Evolutionary conservation across 2,329 filamentous ascomycete genomes (phyloP), one percentile per base, ranked within the genome.

Genomic region (Cladosporium sp.): DNA sequence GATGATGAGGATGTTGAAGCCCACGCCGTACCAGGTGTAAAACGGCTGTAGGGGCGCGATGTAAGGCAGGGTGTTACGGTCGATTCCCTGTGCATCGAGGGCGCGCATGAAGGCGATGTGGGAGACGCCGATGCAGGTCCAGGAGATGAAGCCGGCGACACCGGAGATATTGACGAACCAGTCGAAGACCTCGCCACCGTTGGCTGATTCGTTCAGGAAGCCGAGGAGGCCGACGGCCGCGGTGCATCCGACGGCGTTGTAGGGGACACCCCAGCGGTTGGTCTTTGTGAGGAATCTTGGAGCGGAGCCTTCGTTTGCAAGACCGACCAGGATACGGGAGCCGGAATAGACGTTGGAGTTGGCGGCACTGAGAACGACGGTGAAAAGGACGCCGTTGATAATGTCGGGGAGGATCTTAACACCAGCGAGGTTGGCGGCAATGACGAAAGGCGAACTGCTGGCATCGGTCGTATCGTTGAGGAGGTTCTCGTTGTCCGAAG

Each of bases 81-180:
- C 77, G 25, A 91, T 73, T 0, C 85, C 85, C 62, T 92, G 87
- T 0, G 76, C 83, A 20, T 77, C 71, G 45, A 86, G 75, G 0
- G 87, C 86, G 43, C 82, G 81, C 64, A 84, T 75, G 66, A 88
- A 93, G 51, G 79, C 79, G 50, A 91, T 70, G 66, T 87, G 92
- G 0, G 85, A 84, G 50, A 83, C 76, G 59, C 80, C 82, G 63
- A 88, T 83, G 57, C 82, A 79, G 35, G 76, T 76, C 69, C 84
- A 89, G 63, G 86, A 86, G 69, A 89, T 83, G 12, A 89, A 76
- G 60, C 87, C 84, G 1, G 85, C 86, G 0, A 86, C 84, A 9
- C 86, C 89, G 15, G 88, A 75, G 61, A 88, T 68, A 52, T 79
- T 85, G 35, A 87, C 78, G 56, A 90, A 82, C 86, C 86, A 90